Percentiles rank a stretch among this genome's conserved stretches.
phyloP scores from a whole-genome alignment of 1,284 basidiomycete genomes.

The Ganoderma multipileum region DNA sequence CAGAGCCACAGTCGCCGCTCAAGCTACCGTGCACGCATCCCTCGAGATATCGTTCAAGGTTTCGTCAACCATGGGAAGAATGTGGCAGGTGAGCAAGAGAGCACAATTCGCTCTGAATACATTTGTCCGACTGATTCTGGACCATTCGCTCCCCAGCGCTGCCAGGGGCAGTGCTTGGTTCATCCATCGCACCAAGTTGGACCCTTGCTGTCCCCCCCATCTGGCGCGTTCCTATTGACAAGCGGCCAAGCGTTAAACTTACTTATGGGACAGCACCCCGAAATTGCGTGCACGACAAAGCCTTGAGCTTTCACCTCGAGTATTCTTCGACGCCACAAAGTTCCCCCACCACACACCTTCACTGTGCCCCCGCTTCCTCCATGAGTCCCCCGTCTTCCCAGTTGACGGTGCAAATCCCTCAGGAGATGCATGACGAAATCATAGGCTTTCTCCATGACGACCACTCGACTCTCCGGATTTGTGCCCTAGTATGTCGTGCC shows the following conservation, averaged over 20 bases:
- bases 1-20: background rate
- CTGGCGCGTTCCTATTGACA: background rate
- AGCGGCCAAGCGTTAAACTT: background rate
- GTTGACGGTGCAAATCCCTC: slow-evolving; percentile 25
- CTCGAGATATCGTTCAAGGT: background rate
- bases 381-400: background rate
- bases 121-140: background rate
- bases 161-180: slow-evolving; percentile 2
- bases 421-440: slow-evolving; percentile 43
- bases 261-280: background rate
- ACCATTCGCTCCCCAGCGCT: too few species aligned
- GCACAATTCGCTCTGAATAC: background rate
- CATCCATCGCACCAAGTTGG: background rate
- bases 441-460: slow-evolving; percentile 41
- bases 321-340: background rate
- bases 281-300: background rate
- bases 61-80: background rate
- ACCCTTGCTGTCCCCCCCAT: background rate
- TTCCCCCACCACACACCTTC: background rate
- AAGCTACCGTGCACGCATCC: background rate
- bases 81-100: background rate
- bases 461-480: slow-evolving; percentile 35
- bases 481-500: slow-evolving; percentile 43
- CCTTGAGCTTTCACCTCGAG: background rate
- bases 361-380: background rate